Base-by-base conservation (phyloP, 257 asterid species). In the Linderniella brevidens region DNA sequence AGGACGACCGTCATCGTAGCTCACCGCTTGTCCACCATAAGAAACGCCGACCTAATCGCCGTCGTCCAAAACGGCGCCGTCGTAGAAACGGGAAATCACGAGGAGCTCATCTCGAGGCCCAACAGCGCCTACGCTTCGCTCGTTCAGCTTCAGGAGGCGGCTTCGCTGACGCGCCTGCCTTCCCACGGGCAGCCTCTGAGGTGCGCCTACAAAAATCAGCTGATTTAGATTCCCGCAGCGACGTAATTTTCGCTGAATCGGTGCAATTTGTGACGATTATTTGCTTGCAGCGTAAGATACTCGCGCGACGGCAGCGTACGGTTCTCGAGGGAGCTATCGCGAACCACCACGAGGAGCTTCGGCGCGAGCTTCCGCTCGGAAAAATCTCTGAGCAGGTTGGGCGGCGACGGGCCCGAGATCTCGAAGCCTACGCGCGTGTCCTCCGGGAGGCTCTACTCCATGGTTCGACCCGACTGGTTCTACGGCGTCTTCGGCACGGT, bases 341-440 rank as follows among this genome's bases (percentile, higher is more conserved):
- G 87, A 49, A 74, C 86, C 15, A 70, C 84, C 17, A 66, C 84
- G n/a, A 76, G 92, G 61, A 88, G 98, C 52, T 66, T 53, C 10
- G 96, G 96, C 15, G 92, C 96, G 19, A 88, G 98, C 63, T 88
- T 88, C 54, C 98, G 77, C 46, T 88, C 98, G 3, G 96, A 88
- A 64, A 87, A 61, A 61, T 84, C 98, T 35, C 17, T 60, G 13
- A 74, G 81, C 57, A 57, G 78, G 45, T 58, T 76, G 48, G 96
- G 83, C 36, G 77, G 75, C 44, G 92, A 79, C 45, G 92, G 75
- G 32, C 66, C 60, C 15, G 94, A 76, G 53, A 48, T 46, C 35
- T 59, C 45, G 14, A 74, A 67, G 46, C 59, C 69, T 36, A 63
- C 48, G 48, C 62, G 60, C 6, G 45, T 90, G 46, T 77, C 96